phyloP scores from a whole-genome alignment of 345 rosid genomes.

The Moringa oleifera region DNA sequence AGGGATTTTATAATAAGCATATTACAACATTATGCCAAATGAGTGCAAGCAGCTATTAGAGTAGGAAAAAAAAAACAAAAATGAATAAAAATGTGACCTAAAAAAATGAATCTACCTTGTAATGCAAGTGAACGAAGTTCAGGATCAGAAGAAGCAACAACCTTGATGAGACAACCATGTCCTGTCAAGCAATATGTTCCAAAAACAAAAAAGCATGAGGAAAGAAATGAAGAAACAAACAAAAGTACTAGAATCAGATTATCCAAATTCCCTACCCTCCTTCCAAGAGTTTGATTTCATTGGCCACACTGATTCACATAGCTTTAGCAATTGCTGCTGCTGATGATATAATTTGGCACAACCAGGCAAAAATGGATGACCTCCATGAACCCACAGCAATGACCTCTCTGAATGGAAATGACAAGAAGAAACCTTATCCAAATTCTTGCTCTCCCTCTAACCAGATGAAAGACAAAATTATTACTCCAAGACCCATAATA shows the following conservation, averaged over 20 bases:
- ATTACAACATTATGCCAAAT: too few relatives aligned
- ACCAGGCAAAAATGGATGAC: slow-evolving; percentile 75
- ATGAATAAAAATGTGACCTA: background rate
- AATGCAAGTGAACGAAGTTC: slow-evolving; percentile 65
- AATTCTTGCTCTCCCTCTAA: slow-evolving; percentile 48
- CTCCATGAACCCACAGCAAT: slow-evolving; percentile 85
- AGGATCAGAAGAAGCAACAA: slow-evolving; percentile 38
- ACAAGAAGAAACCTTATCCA: slow-evolving; percentile 33
- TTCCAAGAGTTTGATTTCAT: slow-evolving; percentile 23
- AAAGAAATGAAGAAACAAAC: slow-evolving; percentile 8
- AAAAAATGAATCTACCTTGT: slow-evolving; percentile 46
- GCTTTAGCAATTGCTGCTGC: slow-evolving; percentile 48
- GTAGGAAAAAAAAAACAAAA: too few relatives aligned
- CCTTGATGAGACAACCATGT: slow-evolving; percentile 31
- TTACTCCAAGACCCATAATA: slow-evolving; percentile 12
- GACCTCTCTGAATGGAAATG: slow-evolving; percentile 47
- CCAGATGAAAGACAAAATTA: slow-evolving; percentile 18
- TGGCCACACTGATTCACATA: slow-evolving; percentile 67
- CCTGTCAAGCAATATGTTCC: slow-evolving; percentile 24
- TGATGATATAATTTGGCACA: slow-evolving; percentile 44
- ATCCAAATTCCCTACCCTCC: slow-evolving; percentile 40
- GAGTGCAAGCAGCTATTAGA: too few relatives aligned
- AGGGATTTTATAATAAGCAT: too few relatives aligned
- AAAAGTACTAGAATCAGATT: slow-evolving; percentile 15
- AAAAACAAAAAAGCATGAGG: slow-evolving; percentile 19